A percentile compares a stretch with the other conserved stretches of the same genome.
phyloP scores from a whole-genome alignment of 2,329 filamentous ascomycete species.

The Mycogone perniciosa region DNA sequence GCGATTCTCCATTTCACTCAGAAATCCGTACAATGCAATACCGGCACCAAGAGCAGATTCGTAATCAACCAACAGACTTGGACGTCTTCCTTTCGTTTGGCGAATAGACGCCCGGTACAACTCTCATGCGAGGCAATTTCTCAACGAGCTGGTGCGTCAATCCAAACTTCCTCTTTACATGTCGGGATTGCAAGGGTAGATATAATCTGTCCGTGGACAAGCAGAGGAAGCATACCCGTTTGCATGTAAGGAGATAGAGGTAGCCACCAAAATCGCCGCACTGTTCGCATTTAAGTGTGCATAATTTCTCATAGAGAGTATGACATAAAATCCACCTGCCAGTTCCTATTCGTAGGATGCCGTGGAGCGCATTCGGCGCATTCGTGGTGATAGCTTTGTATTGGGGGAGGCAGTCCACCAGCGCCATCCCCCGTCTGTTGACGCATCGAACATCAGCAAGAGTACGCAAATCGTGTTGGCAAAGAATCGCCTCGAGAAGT shows the following conservation, averaged over 20 bases:
- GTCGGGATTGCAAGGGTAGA: no score
- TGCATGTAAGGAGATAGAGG: constrained; percentile 3
- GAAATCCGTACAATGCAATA: no score
- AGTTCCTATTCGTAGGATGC: not conserved
- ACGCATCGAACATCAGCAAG: not conserved
- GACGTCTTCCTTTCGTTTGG: no score
- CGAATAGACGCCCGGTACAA: no score
- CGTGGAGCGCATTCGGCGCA: not conserved
- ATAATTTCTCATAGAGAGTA: not conserved
- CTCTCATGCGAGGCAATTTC: no score
- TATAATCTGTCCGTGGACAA: not conserved
- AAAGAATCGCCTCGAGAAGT: not conserved
- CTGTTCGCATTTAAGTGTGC: not conserved
- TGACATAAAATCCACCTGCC: not conserved
- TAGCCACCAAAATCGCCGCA: not conserved
- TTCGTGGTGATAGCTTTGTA: not conserved
- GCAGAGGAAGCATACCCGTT: constrained; percentile 2
- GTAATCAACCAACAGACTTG: no score
- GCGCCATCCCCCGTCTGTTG: not conserved
- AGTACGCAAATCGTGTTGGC: not conserved
- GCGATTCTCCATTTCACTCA: no score
- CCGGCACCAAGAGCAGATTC: no score
- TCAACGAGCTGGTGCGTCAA: no score
- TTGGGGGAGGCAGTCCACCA: not conserved
- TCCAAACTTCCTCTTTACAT: no score